Base-by-base conservation (phyloP, 768 basidiomycete genomes). In the Porphyrellus cyaneotinctus region DNA sequence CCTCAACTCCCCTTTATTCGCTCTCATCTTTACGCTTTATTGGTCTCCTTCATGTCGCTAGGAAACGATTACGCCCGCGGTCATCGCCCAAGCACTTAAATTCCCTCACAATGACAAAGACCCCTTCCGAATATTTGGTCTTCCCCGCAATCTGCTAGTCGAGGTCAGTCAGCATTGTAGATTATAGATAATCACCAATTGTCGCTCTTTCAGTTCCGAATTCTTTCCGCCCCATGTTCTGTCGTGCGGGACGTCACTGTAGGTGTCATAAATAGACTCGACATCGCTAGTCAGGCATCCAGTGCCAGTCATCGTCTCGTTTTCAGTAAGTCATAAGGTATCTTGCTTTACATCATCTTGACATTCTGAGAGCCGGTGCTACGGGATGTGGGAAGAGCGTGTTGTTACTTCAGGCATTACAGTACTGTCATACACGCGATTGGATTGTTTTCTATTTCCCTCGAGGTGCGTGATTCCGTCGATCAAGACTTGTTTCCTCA, bases 371-470 rank as follows among this genome's bases (percentile, higher is more conserved):
- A 92, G 85, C 83, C 55, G 93, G 93, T 14, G 71, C 78, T 7
- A 55, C 79, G 10, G 93, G 94, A 6, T 83, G 80, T 49, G 94
- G 93, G 37, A 97, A 95, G 72, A 89, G 86, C 50, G 83, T 80
- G 54, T 67, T 89, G 10, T 70, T 95, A 28, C 72, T 94, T 10
- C 93, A 97, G 66, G 78, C 86, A 0, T 82, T 89, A 0, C 76
- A 87, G 35, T 84, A 90, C 56, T 85, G 83, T 31, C 60, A 78
- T 11, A 68, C 77, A 3, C 77, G 80, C 20, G 78, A 79, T 24
- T 94, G 91, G 88, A 77, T 95, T 20, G 89, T 92, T 17, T 68
- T 95, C 17, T 97, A 94, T 65, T 79, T 93, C 23, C 91, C 94
- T 4, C 76, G 86, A 70, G 82, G 91, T 89, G 30, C 43, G 77